Evolutionary conservation across 2,329 filamentous ascomycete species (phyloP).

Genomic region (Phyllosticta capitalensis): DNA sequence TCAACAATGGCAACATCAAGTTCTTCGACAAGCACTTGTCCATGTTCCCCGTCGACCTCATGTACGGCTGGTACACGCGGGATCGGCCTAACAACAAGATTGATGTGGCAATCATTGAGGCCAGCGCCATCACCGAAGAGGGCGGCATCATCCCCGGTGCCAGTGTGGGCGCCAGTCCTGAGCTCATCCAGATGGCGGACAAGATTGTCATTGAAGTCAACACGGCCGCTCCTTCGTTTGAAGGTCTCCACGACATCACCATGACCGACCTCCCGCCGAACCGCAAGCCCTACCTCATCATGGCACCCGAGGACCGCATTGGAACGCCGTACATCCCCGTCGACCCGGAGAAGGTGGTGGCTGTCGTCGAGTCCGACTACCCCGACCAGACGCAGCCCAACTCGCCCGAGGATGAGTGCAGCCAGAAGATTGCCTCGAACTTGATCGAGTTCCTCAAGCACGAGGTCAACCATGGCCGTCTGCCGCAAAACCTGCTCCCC

Average conservation of each 20-base stretch:
- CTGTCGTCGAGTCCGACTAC: conserved; percentile 77
- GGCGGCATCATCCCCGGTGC: conserved; percentile 83
- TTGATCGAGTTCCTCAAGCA: conserved; percentile 81
- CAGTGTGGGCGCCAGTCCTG: conserved; percentile 74
- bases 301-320: conserved; percentile 76
- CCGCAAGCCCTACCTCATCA: conserved; percentile 79
- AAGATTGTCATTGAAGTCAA: conserved; percentile 90
- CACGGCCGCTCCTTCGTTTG: conserved; percentile 72
- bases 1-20: conserved; percentile 79
- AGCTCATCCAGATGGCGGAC: conserved; percentile 82
- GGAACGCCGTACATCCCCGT: conserved; percentile 74
- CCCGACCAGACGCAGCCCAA: conserved; percentile 69
- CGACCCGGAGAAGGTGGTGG: conserved; percentile 75
- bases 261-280: conserved; percentile 75
- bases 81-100: conserved; percentile 64
- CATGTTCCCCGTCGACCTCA: conserved; percentile 82
- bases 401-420: conserved; percentile 62
- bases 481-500: conserved; percentile 67
- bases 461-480: conserved; percentile 67
- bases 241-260: conserved; percentile 84
- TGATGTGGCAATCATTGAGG: conserved; percentile 78
- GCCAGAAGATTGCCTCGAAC: conserved; percentile 64
- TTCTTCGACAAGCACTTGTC: conserved; percentile 92
- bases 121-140: conserved; percentile 77
- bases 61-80: conserved; percentile 75